phyloP scores from a whole-genome alignment of 2,329 filamentous ascomycete species.

The Fusarium circinatum region DNA sequence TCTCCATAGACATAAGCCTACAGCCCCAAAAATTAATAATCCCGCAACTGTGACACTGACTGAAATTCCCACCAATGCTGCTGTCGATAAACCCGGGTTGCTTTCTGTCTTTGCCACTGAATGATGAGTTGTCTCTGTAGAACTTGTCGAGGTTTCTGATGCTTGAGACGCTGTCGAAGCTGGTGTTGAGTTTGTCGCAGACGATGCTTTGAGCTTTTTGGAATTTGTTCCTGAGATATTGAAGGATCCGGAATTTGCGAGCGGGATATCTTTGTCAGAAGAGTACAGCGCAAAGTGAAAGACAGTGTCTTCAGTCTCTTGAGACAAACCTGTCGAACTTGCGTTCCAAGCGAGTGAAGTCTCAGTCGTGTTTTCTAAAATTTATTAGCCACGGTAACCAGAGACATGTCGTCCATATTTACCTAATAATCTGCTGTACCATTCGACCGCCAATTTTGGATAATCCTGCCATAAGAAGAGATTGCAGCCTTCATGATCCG shows the following conservation, averaged over 20 bases:
- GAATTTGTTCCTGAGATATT: neutral
- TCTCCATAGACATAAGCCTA: neutral
- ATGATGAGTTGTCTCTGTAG: neutral
- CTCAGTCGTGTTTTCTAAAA: neutral
- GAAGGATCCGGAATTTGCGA: neutral
- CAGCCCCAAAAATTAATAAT: neutral
- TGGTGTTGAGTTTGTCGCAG: neutral
- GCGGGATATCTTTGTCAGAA: neutral
- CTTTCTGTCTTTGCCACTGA: accelerated
- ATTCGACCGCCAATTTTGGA: neutral
- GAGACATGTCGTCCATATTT: accelerated
- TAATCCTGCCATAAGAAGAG: neutral
- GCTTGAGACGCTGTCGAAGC: neutral
- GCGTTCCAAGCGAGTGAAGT: neutral
- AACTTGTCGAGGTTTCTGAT: neutral
- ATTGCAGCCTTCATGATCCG: neutral
- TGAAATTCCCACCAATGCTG: slow-evolving; percentile 2
- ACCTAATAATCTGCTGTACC: neutral
- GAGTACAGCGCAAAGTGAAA: slow-evolving; percentile 7
- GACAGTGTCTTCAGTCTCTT: neutral
- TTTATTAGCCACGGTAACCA: accelerated
- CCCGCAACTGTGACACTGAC: neutral
- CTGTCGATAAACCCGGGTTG: neutral
- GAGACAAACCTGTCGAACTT: accelerated
- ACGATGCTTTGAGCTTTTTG: neutral